A percentile compares a stretch with the other conserved stretches of the same genome.
These are phyloP conservation scores for Styphnolobium japonicum DNA, from an alignment of 306 rosid genomes.

Conservation along the genomic window DNA sequence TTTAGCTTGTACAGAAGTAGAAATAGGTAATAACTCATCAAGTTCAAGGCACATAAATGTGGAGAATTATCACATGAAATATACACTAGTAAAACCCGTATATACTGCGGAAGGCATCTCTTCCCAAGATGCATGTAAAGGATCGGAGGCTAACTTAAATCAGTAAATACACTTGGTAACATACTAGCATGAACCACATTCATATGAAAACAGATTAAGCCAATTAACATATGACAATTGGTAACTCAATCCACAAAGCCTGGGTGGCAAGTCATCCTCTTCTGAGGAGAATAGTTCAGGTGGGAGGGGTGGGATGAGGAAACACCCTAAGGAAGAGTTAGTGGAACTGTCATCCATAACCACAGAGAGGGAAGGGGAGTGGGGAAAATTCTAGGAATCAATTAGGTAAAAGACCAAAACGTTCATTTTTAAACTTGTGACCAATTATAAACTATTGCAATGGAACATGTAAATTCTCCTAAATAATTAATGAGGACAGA, in stretches of 20 bases:
- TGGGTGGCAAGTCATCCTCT: background rate
- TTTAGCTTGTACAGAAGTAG: background rate
- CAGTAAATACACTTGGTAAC: background rate
- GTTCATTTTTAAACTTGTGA: background rate
- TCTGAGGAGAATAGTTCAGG: background rate
- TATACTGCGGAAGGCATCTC: background rate
- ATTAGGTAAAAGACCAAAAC: background rate
- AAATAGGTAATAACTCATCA: background rate
- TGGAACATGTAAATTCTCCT: background rate
- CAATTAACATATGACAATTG: background rate
- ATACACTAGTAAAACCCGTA: background rate
- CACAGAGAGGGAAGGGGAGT: background rate
- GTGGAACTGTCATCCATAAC: background rate
- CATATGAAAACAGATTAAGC: background rate
- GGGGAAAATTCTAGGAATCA: background rate
- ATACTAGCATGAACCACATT: background rate
- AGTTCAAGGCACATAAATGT: background rate
- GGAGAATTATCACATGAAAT: conserved; percentile 20
- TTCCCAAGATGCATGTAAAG: conserved; percentile 20
- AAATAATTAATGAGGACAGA: background rate
- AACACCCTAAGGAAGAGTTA: no score
- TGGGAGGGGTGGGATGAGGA: conserved; percentile 2
- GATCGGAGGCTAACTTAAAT: conserved; percentile 2
- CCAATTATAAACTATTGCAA: background rate
- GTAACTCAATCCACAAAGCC: background rate